Conservation (phyloP, 805 yeast species). For the Metschnikowia kunwiensis region DNA sequence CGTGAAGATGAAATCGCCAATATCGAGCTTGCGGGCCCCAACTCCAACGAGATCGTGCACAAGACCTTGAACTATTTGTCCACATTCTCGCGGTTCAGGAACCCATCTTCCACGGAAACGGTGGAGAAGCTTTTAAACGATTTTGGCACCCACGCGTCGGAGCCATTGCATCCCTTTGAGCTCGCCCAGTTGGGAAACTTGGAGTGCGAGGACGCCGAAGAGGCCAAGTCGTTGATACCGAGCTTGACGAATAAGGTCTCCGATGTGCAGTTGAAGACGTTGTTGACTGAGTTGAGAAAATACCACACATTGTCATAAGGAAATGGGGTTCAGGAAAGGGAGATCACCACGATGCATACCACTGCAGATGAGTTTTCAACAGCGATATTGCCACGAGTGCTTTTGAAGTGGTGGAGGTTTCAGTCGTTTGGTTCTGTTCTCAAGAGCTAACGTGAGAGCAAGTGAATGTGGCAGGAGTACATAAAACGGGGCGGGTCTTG, state of each 20-base stretch:
- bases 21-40: conserved; percentile 58
- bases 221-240: conserved; percentile 92
- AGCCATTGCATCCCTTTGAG: conserved; percentile 87
- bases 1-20: conserved; percentile 46
- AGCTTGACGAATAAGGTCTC: conserved; percentile 77
- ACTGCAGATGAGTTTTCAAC: too few relatives aligned
- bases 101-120: conserved; percentile 87
- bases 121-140: conserved; percentile 85
- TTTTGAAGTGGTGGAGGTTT: too few relatives aligned
- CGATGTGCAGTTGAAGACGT: conserved; percentile 81
- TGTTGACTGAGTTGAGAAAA: conserved; percentile 80
- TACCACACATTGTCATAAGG: conserved; percentile 39
- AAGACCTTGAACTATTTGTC: conserved; percentile 87
- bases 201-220: conserved; percentile 95
- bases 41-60: conserved; percentile 82
- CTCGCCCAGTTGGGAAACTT: conserved; percentile 87
- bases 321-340: not conserved
- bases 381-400: too few relatives aligned
- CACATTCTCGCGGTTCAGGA: conserved; percentile 85
- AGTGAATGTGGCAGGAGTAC: too few relatives aligned
- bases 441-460: too few relatives aligned
- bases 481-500: too few relatives aligned
- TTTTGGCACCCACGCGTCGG: conserved; percentile 46
- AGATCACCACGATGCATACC: too few relatives aligned
- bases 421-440: too few relatives aligned